phyloP scores from a whole-genome alignment of 495 filamentous ascomycete species.

The Aspergillus taichungensis region DNA sequence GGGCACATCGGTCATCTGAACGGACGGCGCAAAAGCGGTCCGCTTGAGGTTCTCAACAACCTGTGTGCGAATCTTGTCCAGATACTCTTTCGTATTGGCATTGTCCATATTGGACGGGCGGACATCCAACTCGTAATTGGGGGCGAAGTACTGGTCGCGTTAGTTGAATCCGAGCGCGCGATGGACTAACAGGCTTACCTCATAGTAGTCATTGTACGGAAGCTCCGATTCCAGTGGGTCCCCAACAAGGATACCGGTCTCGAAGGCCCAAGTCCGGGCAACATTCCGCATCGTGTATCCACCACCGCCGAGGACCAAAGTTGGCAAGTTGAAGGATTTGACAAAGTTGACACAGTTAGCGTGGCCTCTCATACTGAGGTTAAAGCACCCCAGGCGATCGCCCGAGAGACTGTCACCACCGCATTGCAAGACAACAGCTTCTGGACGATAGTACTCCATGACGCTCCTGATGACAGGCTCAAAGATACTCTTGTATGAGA shows the following conservation, averaged over 20 bases:
- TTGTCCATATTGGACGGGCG: conserved; percentile 99
- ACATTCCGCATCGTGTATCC: conserved; percentile 99
- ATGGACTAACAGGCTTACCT: conserved; percentile 45
- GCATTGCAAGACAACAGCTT: conserved; percentile 94
- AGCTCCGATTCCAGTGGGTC: conserved; percentile 68
- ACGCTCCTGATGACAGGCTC: conserved; percentile 87
- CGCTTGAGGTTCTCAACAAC: conserved; percentile 90
- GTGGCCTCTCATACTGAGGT: conserved; percentile 93
- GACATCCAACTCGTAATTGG: conserved; percentile 93
- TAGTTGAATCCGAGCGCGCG: conserved; percentile 1
- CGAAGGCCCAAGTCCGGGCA: conserved; percentile 92
- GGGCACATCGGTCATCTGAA: conserved; percentile 93
- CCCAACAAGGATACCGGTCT: conserved; percentile 85
- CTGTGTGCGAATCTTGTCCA: conserved; percentile 88
- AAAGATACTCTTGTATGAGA: conserved; percentile 87
- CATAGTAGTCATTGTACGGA: conserved; percentile 98
- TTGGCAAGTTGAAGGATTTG: conserved; percentile 84
- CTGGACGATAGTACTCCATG: conserved; percentile 92
- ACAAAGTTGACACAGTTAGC: conserved; percentile 97
- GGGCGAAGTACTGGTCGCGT: conserved; percentile 76
- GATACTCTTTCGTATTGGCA: conserved; percentile 86
- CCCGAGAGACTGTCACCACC: conserved; percentile 93
- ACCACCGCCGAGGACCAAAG: conserved; percentile 86
- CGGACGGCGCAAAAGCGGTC: conserved; percentile 80
- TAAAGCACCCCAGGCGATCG: conserved; percentile 94